Conservation (phyloP, 768 basidiomycete species). For the Boletus edulis region DNA sequence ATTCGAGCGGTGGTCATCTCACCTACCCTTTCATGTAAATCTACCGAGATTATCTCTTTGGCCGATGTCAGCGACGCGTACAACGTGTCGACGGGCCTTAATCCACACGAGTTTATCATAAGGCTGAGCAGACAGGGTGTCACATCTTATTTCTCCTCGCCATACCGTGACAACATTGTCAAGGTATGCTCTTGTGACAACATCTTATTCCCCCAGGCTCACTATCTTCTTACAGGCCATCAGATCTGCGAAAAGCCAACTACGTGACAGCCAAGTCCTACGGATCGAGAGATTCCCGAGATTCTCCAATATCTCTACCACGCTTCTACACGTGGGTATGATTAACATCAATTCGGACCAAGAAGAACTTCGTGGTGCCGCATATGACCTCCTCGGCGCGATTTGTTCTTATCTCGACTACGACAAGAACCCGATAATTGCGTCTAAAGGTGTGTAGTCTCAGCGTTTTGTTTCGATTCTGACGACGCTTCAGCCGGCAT, state of each 20-base stretch:
- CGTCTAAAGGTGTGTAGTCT: slow-evolving; percentile 54
- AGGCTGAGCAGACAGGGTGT: slow-evolving; percentile 67
- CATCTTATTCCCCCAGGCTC: not conserved
- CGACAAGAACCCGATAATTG: slow-evolving; percentile 68
- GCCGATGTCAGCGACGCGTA: slow-evolving; percentile 85
- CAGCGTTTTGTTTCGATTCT: not conserved
- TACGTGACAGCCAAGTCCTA: slow-evolving; percentile 52
- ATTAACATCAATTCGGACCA: slow-evolving; percentile 72
- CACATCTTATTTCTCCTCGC: slow-evolving; percentile 75
- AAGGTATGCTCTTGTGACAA: slow-evolving; percentile 46
- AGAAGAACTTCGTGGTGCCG: slow-evolving; percentile 74
- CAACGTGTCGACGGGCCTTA: slow-evolving; percentile 74
- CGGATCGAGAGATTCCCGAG: slow-evolving; percentile 67
- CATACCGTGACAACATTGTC: slow-evolving; percentile 65
- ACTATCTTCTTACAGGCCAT: slow-evolving; percentile 49
- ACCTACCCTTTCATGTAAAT: slow-evolving; percentile 64
- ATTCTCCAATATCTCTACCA: slow-evolving; percentile 82
- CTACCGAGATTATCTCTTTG: slow-evolving; percentile 78
- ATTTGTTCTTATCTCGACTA: slow-evolving; percentile 77
- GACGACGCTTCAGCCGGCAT: slow-evolving; percentile 51
- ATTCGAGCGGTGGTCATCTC: slow-evolving; percentile 72
- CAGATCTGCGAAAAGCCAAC: slow-evolving; percentile 68
- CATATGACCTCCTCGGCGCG: slow-evolving; percentile 75
- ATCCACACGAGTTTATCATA: slow-evolving; percentile 79
- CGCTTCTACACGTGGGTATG: slow-evolving; percentile 83